Evolutionary conservation across 2,329 filamentous ascomycete species (phyloP).

Genomic region (Penicillium hordei): DNA sequence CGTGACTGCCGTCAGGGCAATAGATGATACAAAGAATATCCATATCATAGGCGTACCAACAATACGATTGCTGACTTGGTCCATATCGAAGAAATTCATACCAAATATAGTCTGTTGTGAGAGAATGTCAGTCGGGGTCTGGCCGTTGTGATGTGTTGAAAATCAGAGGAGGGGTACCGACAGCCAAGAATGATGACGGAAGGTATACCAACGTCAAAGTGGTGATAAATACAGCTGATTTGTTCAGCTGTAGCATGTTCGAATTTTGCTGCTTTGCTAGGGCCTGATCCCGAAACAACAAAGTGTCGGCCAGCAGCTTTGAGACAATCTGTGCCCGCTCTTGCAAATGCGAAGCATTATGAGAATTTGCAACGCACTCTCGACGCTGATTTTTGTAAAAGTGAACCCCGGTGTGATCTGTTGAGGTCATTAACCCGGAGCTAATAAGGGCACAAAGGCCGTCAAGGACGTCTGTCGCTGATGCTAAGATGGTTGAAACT

Average conservation of each 20-base stretch:
- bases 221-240: not conserved
- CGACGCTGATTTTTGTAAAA: not conserved
- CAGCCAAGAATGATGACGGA: not conserved
- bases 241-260: not conserved
- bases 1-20: not conserved
- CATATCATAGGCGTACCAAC: not conserved
- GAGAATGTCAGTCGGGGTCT: not conserved
- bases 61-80: not conserved
- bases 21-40: not conserved
- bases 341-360: not conserved
- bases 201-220: not conserved
- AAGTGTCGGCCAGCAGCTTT: not conserved
- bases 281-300: not conserved
- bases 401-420: not conserved
- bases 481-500: not conserved
- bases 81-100: not conserved
- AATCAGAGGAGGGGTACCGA: not conserved
- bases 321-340: not conserved
- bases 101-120: not conserved
- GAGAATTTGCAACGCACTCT: not conserved
- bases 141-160: not conserved
- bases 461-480: not conserved
- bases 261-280: not conserved
- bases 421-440: not conserved
- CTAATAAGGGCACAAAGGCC: not conserved